Evolutionary conservation across 257 asterid genomes (phyloP).

Genomic region (Jacaranda copaia): DNA sequence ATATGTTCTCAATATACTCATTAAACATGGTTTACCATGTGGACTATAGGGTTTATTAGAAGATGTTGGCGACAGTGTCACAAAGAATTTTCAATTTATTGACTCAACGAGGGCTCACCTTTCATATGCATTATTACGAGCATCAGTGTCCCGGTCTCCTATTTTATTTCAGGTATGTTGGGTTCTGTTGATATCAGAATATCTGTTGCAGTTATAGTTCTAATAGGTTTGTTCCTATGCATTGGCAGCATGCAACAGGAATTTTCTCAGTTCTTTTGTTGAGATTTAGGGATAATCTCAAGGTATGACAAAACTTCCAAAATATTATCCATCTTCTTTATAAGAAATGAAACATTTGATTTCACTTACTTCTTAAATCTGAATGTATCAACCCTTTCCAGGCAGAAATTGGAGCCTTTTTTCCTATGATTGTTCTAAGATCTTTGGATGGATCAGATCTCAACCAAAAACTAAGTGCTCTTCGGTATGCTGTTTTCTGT

Average conservation of each 20-base stretch:
- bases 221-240: constrained; percentile 41
- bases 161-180: constrained; percentile 77
- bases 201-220: constrained; percentile 35
- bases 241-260: constrained; percentile 82
- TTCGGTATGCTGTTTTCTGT: constrained; percentile 62
- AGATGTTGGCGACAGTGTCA: constrained; percentile 69
- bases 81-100: constrained; percentile 73
- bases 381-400: constrained; percentile 47
- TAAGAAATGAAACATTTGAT: constrained; percentile 21
- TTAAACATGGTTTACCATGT: constrained; percentile 28
- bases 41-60: constrained; percentile 75
- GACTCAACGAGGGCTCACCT: constrained; percentile 92
- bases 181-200: constrained; percentile 26
- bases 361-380: constrained; percentile 36
- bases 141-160: constrained; percentile 79
- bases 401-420: constrained; percentile 92
- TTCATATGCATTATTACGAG: constrained; percentile 84
- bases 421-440: constrained; percentile 81
- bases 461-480: constrained; percentile 73
- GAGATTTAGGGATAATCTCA: constrained; percentile 91
- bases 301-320: constrained; percentile 57
- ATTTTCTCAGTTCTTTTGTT: constrained; percentile 77
- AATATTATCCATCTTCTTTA: constrained; percentile 29
- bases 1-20: constrained; percentile 21
- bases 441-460: constrained; percentile 92